Evolutionary conservation across 176 grass and related monocot genomes (phyloP).

Genomic region (Chloris gayana): DNA sequence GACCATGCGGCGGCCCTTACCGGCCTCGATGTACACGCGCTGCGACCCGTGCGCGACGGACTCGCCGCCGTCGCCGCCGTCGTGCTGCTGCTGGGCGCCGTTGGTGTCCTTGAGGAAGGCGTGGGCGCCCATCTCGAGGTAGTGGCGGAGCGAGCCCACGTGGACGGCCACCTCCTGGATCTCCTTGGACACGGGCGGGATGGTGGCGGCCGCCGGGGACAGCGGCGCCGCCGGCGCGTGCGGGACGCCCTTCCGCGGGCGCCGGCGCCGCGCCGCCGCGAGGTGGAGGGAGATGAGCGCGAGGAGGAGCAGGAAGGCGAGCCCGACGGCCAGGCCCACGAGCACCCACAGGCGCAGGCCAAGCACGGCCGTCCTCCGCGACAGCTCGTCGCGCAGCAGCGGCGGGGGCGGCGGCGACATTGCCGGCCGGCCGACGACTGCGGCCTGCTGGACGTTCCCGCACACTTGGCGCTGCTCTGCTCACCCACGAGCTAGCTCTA

Average conservation of each 20-base stretch:
- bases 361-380: constrained; percentile 68
- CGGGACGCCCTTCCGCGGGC: constrained; percentile 18
- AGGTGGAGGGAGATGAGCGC: constrained; percentile 77
- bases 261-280: constrained; percentile 40
- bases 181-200: constrained; percentile 83
- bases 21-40: constrained; percentile 82
- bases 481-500: not conserved
- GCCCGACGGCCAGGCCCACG: constrained; percentile 69
- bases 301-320: constrained; percentile 81
- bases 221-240: constrained; percentile 8
- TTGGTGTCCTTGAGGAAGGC: constrained; percentile 57
- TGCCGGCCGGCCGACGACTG: constrained; percentile 14
- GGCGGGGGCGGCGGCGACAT: constrained; percentile 49
- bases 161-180: constrained; percentile 90
- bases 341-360: constrained; percentile 92
- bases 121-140: constrained; percentile 44
- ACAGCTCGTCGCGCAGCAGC: constrained; percentile 66
- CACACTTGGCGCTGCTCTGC: constrained; percentile 4
- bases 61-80: constrained; percentile 17
- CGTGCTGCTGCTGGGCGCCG: not conserved
- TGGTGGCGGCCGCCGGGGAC: constrained; percentile 45
- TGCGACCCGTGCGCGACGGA: constrained; percentile 54
- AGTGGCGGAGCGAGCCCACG: constrained; percentile 55
- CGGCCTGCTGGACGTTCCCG: not conserved
- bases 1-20: constrained; percentile 74